Evolutionary conservation across 805 yeast genomes (phyloP).

Genomic region (Saccharomycopsis sp.): DNA sequence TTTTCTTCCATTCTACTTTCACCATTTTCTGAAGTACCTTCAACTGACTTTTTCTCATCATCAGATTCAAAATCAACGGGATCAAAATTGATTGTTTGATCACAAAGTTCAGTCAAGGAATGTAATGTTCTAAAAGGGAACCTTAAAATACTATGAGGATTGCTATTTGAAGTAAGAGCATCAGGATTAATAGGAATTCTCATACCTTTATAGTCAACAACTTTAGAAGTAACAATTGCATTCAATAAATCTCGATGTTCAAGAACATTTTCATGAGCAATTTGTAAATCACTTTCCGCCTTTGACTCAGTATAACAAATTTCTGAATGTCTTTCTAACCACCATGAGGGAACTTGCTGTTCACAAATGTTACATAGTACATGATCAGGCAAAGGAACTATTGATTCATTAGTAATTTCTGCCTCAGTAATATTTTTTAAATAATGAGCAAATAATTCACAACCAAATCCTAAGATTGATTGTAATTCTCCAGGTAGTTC

Average conservation of each 20-base stretch:
- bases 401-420: slow-evolving; percentile 51
- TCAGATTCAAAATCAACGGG: slow-evolving; percentile 43
- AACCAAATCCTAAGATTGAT: slow-evolving; percentile 81
- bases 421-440: slow-evolving; percentile 52
- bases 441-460: slow-evolving; percentile 71
- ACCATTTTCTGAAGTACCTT: neutral
- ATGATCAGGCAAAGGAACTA: slow-evolving; percentile 69
- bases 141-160: slow-evolving; percentile 22
- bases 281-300: slow-evolving; percentile 65
- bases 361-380: slow-evolving; percentile 92
- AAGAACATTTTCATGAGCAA: slow-evolving; percentile 60
- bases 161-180: neutral
- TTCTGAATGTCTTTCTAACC: slow-evolving; percentile 86
- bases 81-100: slow-evolving; percentile 63
- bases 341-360: slow-evolving; percentile 87
- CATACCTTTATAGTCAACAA: slow-evolving; percentile 47
- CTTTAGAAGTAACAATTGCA: slow-evolving; percentile 24
- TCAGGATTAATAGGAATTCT: slow-evolving; percentile 31
- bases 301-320: slow-evolving; percentile 79
- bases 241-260: slow-evolving; percentile 55
- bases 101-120: slow-evolving; percentile 53
- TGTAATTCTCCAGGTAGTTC: slow-evolving; percentile 62
- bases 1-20: slow-evolving; percentile 8
- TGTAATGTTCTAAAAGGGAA: slow-evolving; percentile 57
- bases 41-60: neutral